These are phyloP conservation scores for Coemansia sp. DNA, from an alignment of 192 early-diverging fungal species.

Conservation along the genomic window DNA sequence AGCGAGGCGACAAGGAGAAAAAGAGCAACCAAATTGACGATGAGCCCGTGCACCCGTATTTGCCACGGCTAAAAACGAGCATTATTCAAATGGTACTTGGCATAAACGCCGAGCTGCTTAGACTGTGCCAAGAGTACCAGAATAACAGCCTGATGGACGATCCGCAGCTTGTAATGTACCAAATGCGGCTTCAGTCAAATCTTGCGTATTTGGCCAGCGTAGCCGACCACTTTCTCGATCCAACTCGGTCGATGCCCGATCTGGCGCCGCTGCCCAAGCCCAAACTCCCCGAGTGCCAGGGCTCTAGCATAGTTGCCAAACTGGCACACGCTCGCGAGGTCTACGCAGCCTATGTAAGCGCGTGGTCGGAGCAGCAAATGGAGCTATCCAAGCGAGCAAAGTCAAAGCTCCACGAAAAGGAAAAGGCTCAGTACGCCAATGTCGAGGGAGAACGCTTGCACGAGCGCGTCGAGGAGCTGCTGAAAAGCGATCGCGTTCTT, in stretches of 20 bases:
- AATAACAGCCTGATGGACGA: conserved; percentile 58
- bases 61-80: conserved; percentile 50
- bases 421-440: conserved; percentile 15
- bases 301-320: conserved; percentile 28
- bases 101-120: conserved; percentile 61
- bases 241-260: conserved; percentile 36
- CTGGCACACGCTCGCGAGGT: conserved; percentile 36
- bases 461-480: conserved; percentile 28
- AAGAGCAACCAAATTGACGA: conserved; percentile 16
- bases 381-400: conserved; percentile 42
- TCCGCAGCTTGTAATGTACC: conserved; percentile 55
- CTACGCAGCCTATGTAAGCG: conserved; percentile 29
- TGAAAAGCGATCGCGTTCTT: conserved; percentile 33
- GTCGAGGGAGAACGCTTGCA: conserved; percentile 31
- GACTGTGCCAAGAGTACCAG: conserved; percentile 59
- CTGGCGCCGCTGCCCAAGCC: conserved; percentile 37
- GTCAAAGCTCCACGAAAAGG: conserved; percentile 8
- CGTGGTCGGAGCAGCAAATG: conserved; percentile 37
- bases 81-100: conserved; percentile 55
- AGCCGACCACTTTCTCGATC: conserved; percentile 54
- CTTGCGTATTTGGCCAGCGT: conserved; percentile 60
- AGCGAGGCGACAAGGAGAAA: not conserved
- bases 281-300: conserved; percentile 18
- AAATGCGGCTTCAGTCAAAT: conserved; percentile 61
- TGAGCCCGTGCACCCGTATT: conserved; percentile 29